These are phyloP conservation scores for Quercus gilva DNA, from an alignment of 306 rosid species.

Conservation along the genomic window DNA sequence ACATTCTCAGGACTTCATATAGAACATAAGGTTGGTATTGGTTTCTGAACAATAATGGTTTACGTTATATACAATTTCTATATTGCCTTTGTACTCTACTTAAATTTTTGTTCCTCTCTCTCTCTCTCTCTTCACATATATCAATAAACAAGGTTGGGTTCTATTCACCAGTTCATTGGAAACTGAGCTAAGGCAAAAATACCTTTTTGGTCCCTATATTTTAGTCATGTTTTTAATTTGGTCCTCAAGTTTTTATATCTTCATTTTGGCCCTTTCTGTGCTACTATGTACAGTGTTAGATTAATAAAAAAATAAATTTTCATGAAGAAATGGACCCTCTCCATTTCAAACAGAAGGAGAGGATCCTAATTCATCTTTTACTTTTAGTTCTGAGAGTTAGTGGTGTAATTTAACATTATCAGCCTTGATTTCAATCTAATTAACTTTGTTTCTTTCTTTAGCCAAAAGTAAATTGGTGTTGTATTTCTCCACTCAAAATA, in stretches of 20 bases:
- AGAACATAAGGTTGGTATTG: background rate
- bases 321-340: too few species aligned
- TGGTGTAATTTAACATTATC: background rate
- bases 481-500: background rate
- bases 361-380: too few species aligned
- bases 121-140: background rate
- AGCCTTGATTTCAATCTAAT: background rate
- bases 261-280: too few species aligned
- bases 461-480: background rate
- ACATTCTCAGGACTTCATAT: background rate
- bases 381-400: background rate
- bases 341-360: too few species aligned
- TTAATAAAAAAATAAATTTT: too few species aligned
- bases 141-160: background rate
- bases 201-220: too few species aligned
- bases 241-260: too few species aligned
- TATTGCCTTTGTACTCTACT: background rate
- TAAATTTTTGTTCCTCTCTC: background rate
- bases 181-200: background rate
- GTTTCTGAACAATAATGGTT: background rate
- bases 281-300: too few species aligned
- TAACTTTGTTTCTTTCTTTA: background rate
- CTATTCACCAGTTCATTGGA: background rate
- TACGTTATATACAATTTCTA: background rate
- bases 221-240: too few species aligned